A percentile compares a stretch with the other conserved stretches of the same genome.
Conservation (phyloP, 305 asterid genomes). For the Plantago lanceolata region DNA sequence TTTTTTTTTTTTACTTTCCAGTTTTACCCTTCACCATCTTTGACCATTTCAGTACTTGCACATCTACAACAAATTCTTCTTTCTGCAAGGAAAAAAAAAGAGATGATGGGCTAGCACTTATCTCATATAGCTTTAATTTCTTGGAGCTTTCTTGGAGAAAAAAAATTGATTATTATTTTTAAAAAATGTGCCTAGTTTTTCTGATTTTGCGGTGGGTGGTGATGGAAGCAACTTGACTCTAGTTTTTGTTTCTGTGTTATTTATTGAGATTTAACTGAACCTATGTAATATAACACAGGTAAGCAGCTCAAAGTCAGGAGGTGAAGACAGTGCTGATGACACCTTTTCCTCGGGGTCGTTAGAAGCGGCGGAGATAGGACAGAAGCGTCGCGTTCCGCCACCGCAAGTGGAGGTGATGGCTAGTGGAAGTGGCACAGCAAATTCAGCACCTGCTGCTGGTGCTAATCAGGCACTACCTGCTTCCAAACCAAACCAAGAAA, state of each 20-base stretch:
- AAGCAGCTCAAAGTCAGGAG: conserved; percentile 73
- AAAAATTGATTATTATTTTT: not conserved
- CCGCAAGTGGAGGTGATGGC: conserved; percentile 36
- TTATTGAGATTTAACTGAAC: not conserved
- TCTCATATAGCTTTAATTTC: conserved; percentile 11
- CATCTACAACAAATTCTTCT: not conserved
- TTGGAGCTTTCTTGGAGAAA: conserved; percentile 30
- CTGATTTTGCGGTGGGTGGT: conserved; percentile 14
- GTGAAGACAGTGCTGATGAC: conserved; percentile 55
- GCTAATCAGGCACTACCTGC: conserved; percentile 29
- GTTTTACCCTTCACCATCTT: conserved; percentile 20
- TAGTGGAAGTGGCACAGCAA: conserved; percentile 40
- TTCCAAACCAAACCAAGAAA: conserved; percentile 47
- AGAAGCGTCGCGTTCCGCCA: not conserved
- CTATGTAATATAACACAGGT: conserved; percentile 35
- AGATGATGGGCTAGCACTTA: conserved; percentile 19
- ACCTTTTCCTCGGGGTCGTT: conserved; percentile 40
- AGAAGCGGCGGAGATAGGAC: not conserved
- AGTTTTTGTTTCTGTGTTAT: conserved; percentile 13
- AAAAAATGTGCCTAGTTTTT: not conserved
- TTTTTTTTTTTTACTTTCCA: not conserved
- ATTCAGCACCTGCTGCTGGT: conserved; percentile 32
- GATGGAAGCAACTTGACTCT: conserved; percentile 41
- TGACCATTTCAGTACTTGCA: conserved; percentile 21
- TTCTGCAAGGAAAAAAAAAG: not conserved